Evolutionary conservation across 1,284 basidiomycete genomes (phyloP), one percentile per base, ranked within the genome.

Genomic region (Bjerkandera adusta): DNA sequence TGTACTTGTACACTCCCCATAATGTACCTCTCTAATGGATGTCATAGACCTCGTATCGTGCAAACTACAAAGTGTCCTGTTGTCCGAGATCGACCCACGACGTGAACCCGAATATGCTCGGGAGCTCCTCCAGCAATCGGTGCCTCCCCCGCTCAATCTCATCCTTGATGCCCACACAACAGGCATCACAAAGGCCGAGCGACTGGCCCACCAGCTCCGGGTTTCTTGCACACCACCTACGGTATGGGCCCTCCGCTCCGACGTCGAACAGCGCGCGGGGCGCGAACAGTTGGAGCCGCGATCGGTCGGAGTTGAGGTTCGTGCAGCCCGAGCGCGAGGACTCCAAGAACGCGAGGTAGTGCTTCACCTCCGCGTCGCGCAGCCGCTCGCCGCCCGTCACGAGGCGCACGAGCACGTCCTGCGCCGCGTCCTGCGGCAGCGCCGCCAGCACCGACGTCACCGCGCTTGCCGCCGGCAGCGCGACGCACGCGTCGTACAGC

Each of bases 311-410:
- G 38, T 29, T 30, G n/a, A 3, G 10, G 33, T 29, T 36, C 16
- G 38, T 39, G 22, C 54, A 56, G 26, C 25, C 25, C 6, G 49
- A 35, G n/a, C 49, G 54, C 2, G 18, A 8, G 38, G 41, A 8
- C 8, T 47, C 39, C n/a, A 57, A 26, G 45, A 57, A 57, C 10
- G 34, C 29, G 21, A 55, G 46, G 2, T 51, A 35, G 32, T 47
- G 20, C 12, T 36, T 45, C 21, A 44, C 15, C 25, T 51, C 49
- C 11, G 37, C 48, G 3, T 40, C 40, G 13, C 36, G 37, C 4
- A 55, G 29, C n/a, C 20, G 32, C 40, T 57, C 53, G 3, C 49
- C 26, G 12, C 55, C 55, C 25, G 55, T 25, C 15, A 57, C 10
- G 35, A 52, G 53, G 13, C 45, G 27, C n/a, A 20, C 22, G 15